Percentiles rank a stretch among this genome's conserved stretches.
phyloP scores from a whole-genome alignment of 345 rosid genomes.

The Luvunga scandens region DNA sequence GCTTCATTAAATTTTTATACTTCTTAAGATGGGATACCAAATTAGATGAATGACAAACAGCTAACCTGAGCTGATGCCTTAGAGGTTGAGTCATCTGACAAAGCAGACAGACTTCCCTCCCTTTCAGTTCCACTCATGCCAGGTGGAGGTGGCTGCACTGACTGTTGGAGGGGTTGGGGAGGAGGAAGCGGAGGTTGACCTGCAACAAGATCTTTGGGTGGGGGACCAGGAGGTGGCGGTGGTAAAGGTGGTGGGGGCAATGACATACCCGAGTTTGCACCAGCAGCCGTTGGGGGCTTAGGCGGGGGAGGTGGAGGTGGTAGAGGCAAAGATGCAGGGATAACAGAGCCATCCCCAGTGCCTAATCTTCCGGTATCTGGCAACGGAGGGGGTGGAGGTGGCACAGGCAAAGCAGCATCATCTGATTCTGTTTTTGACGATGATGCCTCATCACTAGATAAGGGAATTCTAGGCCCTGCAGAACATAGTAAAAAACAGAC shows the following conservation, averaged over 20 bases:
- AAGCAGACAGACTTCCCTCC: constrained; percentile 36
- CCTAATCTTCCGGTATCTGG: constrained; percentile 42
- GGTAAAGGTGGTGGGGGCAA: constrained; percentile 67
- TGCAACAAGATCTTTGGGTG: constrained; percentile 60
- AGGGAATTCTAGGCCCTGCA: constrained; percentile 80
- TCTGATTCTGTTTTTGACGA: constrained; percentile 59
- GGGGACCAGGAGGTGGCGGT: constrained; percentile 95
- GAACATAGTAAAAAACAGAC: constrained; percentile 12
- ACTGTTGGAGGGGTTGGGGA: constrained; percentile 59
- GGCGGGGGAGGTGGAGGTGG: constrained; percentile 95
- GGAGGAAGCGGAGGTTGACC: constrained; percentile 58
- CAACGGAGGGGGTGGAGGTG: constrained; percentile 70
- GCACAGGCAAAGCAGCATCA: constrained; percentile 52
- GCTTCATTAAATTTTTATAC: background rate
- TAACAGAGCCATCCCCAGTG: constrained; percentile 40
- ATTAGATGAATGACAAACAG: constrained; percentile 1
- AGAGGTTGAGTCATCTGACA: constrained; percentile 43
- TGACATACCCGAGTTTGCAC: constrained; percentile 37
- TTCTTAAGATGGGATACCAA: background rate
- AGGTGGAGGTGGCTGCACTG: constrained; percentile 61
- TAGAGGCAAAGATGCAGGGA: constrained; percentile 63
- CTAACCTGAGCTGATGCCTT: constrained; percentile 53
- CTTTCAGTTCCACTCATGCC: constrained; percentile 44
- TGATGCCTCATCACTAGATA: constrained; percentile 58
- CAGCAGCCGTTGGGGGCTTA: constrained; percentile 65